phyloP scores from a whole-genome alignment of 1,284 basidiomycete species.

The Bjerkandera adusta region DNA sequence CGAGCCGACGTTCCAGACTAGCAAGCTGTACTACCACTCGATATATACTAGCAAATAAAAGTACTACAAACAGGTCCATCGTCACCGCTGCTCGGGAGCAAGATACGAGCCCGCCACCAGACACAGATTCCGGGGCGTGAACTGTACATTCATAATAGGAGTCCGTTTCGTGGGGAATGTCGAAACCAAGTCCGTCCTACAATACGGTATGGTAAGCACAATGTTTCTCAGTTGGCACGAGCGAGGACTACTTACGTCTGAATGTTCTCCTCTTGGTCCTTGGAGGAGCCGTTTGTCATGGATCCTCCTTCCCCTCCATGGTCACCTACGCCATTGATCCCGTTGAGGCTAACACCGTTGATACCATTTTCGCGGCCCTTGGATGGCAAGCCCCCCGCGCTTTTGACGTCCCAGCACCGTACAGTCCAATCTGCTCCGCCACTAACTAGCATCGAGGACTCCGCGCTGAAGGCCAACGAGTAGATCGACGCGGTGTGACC shows the following conservation, averaged over 20 bases:
- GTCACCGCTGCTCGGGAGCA: constrained; percentile 53
- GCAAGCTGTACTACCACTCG: not conserved
- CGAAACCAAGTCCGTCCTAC: constrained; percentile 82
- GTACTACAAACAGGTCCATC: not conserved
- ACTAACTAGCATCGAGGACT: constrained; percentile 87
- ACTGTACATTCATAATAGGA: constrained; percentile 88
- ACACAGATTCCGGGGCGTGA: constrained; percentile 93
- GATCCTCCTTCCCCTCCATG: constrained; percentile 38
- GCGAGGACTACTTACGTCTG: constrained; percentile 55
- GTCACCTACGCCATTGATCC: constrained; percentile 22
- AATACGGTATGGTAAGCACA: not conserved
- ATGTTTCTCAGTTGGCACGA: constrained; percentile 8
- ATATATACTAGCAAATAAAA: too few species aligned
- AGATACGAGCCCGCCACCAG: constrained; percentile 79
- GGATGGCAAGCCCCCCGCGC: constrained; percentile 62
- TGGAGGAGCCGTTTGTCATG: constrained; percentile 16
- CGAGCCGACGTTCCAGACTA: too few species aligned
- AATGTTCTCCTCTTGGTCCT: constrained; percentile 43
- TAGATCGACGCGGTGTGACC: constrained; percentile 91
- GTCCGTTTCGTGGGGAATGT: constrained; percentile 97
- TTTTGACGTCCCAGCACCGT: constrained; percentile 94
- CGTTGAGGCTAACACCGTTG: constrained; percentile 14
- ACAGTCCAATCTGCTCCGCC: constrained; percentile 94
- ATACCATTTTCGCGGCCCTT: constrained; percentile 45
- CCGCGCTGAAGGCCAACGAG: constrained; percentile 88